Evolutionary conservation across 2,329 filamentous ascomycete species (phyloP).

Genomic region (Talaromyces piceae): DNA sequence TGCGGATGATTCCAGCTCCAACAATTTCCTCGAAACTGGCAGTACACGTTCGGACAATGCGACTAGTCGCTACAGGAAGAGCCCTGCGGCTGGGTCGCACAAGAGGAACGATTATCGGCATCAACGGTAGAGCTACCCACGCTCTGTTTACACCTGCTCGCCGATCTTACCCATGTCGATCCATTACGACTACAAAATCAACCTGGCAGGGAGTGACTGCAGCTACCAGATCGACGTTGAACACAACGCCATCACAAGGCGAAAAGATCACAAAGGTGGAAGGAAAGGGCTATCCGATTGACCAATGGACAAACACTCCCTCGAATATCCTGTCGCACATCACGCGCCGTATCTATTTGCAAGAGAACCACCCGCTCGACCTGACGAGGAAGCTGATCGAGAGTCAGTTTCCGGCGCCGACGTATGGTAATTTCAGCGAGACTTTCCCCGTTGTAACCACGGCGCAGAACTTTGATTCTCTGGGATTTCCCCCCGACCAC

Average conservation of each 20-base stretch:
- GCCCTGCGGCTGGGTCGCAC: slow-evolving; percentile 30
- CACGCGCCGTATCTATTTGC: slow-evolving; percentile 75
- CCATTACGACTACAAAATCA: slow-evolving; percentile 26
- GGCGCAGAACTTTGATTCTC: slow-evolving; percentile 88
- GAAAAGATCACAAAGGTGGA: slow-evolving; percentile 43
- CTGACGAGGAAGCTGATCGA: slow-evolving; percentile 92
- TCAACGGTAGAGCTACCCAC: not conserved
- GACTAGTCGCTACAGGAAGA: slow-evolving; percentile 32
- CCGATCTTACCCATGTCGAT: not conserved
- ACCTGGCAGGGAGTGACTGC: slow-evolving; percentile 14
- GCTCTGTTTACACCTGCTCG: slow-evolving; percentile 2
- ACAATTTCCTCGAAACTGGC: not conserved
- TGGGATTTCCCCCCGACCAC: slow-evolving; percentile 83
- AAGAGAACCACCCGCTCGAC: slow-evolving; percentile 78
- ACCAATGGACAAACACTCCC: slow-evolving; percentile 81
- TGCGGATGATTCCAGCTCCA: not conserved
- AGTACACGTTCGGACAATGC: slow-evolving; percentile 21
- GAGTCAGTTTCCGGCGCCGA: slow-evolving; percentile 68
- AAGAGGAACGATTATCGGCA: slow-evolving; percentile 22
- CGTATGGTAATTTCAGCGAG: slow-evolving; percentile 68
- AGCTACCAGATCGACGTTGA: not conserved
- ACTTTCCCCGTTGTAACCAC: slow-evolving; percentile 79
- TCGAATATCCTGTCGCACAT: slow-evolving; percentile 66
- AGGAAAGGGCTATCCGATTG: slow-evolving; percentile 57
- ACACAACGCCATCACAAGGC: not conserved